Evolutionary conservation across 352 stramenopile species (phyloP), one percentile per base, ranked within the genome.

Genomic region (Globisporangium ultimum): DNA sequence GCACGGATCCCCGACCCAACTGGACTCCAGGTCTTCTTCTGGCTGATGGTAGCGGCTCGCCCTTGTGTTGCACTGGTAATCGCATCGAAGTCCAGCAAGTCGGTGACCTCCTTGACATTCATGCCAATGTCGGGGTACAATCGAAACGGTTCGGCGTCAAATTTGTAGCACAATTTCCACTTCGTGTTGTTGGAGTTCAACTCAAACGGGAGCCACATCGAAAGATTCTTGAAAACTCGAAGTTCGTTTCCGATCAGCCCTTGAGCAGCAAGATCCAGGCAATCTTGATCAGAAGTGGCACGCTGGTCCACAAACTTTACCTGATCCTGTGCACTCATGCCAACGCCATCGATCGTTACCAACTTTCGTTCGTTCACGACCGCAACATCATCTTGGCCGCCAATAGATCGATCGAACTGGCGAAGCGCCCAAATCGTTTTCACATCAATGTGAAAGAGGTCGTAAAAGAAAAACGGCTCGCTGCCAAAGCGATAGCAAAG

Each of bases 101-200:
- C 52, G 4, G 75, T 74, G 15, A 90, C 60, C 24, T 84, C 58
- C 48, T 88, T 90, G 7, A 88, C 80, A 8, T 60, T 56, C 18
- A 90, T 59, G 2, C 24, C 56, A 15, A 90, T 63, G 2, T 51
- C 53, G 1, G 72, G 51, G 52, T 80, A 88, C 7, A 88, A 48
- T 0, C 72, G 66, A 53, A 69, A 90, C 0, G 70, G 66, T 17
- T 90, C 80, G 15, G 67, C 62, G 4, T 85, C 67, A 61, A 88
- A 87, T 54, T 82, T 80, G 68, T 90, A 90, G 59, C 80, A 90
- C 10, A 90, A 58, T 21, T 67, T 58, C 80, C 80, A 88, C 6
- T 48, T 55, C 0, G 58, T 64, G 32, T 71, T 75, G 21, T 77
- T 61, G 0, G 78, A 88, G 1, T 73, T 72, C 41, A 60, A 76